Base-by-base conservation (phyloP, 805 yeast genomes). In the Teunomyces tritomae region DNA sequence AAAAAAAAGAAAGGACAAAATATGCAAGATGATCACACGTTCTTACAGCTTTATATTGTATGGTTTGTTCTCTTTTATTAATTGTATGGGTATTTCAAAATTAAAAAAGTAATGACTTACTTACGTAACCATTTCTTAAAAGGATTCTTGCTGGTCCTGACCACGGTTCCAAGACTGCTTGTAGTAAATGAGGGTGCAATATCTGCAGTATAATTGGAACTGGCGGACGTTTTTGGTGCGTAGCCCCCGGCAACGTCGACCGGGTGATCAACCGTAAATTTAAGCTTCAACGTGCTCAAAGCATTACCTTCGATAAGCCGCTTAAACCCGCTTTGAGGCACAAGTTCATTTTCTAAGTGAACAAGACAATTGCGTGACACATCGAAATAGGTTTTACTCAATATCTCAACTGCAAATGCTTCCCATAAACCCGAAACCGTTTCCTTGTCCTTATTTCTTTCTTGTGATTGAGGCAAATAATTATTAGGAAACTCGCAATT, bases 71-170 rank as follows among this genome's bases (percentile, higher is more conserved):
- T n/a, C n/a, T n/a, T n/a, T n/a, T n/a, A n/a, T n/a, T 30, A 32
- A 6, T 20, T 20, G 24, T 20, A 20, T 20, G 24, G 6, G 24
- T 20, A 20, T 6, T 20, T 6, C 8, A 32, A 8, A 32, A 13
- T 32, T 16, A n/a, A 9, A 32, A 32, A 13, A 6, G 13, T 13
- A 32, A 5, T 32, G 17, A 32, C 34, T 32, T 44, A 28, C 49
- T 61, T 62, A 46, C 62, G 60, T 40, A 70, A 61, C 77, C 77
- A 72, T 53, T 65, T 63, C 56, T 65, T 71, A 51, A 73, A 70
- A 26, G 73, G 72, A 49, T 70, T 72, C 52, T 67, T 71, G 27
- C 64, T 49, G 8, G 57, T 41, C 41, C 61, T 58, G 43, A 59
- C 41, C 17, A 56, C 53, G 43, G 59, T 56, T 3, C 64, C 58